Percentiles rank a stretch among this genome's conserved stretches.
Evolutionary conservation across 306 rosid genomes (phyloP).

Genomic region (Cercis canadensis): DNA sequence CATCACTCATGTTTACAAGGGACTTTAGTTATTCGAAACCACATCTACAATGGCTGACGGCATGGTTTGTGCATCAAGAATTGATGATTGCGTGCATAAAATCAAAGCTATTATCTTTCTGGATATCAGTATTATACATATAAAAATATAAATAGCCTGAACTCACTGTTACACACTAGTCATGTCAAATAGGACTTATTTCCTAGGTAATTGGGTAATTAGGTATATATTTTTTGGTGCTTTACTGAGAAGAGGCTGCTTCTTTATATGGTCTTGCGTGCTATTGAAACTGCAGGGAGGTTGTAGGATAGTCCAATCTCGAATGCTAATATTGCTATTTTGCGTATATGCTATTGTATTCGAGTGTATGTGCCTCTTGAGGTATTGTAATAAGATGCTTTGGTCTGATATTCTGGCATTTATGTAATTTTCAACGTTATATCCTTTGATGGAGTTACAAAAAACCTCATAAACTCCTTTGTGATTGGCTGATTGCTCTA

Average conservation of each 20-base stretch:
- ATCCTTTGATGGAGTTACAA: background rate
- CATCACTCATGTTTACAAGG: constrained; percentile 3
- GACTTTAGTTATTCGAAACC: background rate
- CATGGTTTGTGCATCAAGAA: background rate
- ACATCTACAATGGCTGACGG: background rate
- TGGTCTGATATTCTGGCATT: constrained; percentile 3
- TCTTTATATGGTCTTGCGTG: background rate
- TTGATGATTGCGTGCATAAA: background rate
- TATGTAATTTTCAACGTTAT: constrained; percentile 10
- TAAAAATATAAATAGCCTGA: background rate
- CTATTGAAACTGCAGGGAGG: background rate
- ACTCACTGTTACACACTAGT: background rate
- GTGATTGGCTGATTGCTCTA: background rate
- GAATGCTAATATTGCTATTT: background rate
- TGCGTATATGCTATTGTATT: background rate
- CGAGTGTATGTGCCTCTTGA: constrained; percentile 1
- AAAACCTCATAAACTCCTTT: background rate
- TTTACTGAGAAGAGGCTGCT: background rate
- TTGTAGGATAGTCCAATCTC: background rate
- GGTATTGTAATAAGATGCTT: background rate
- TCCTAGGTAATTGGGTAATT: background rate
- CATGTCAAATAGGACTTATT: background rate
- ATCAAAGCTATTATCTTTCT: background rate
- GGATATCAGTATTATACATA: background rate
- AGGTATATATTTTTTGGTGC: background rate